These are phyloP conservation scores for Metschnikowia baotianmanensis DNA, from an alignment of 805 yeast species.

Conservation along the genomic window DNA sequence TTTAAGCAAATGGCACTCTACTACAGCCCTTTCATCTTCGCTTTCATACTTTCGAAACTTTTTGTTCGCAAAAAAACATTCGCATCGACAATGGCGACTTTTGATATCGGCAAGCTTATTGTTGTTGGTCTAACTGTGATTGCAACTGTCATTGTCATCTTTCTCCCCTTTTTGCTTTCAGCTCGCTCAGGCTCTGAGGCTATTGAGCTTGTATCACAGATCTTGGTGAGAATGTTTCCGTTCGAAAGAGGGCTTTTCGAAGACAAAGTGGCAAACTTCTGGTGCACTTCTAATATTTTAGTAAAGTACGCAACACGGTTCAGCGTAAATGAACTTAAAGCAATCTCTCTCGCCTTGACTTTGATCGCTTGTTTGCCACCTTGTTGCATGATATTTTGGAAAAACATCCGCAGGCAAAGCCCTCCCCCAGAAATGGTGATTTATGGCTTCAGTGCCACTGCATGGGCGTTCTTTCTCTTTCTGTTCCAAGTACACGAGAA, in stretches of 20 bases:
- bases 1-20: slow-evolving; percentile 96
- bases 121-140: slow-evolving; percentile 65
- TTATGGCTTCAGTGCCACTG: slow-evolving; percentile 77
- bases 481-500: slow-evolving; percentile 97
- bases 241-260: slow-evolving; percentile 92
- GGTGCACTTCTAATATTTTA: slow-evolving; percentile 89
- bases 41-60: slow-evolving; percentile 61
- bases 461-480: slow-evolving; percentile 86
- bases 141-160: slow-evolving; percentile 46
- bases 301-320: slow-evolving; percentile 65
- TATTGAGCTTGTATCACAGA: slow-evolving; percentile 49
- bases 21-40: slow-evolving; percentile 86
- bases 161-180: slow-evolving; percentile 57
- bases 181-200: slow-evolving; percentile 27
- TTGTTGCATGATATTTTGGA: slow-evolving; percentile 36
- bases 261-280: slow-evolving; percentile 94
- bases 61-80: slow-evolving; percentile 22
- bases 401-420: slow-evolving; percentile 21
- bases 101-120: slow-evolving; percentile 57
- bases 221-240: slow-evolving; percentile 75
- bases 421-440: slow-evolving; percentile 25
- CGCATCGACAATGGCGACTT: slow-evolving; percentile 20
- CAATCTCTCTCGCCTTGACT: slow-evolving; percentile 54
- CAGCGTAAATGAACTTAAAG: slow-evolving; percentile 55
- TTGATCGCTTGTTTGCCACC: slow-evolving; percentile 35